phyloP scores from a whole-genome alignment of 495 filamentous ascomycete species.

The Recurvomyces mirabilis region DNA sequence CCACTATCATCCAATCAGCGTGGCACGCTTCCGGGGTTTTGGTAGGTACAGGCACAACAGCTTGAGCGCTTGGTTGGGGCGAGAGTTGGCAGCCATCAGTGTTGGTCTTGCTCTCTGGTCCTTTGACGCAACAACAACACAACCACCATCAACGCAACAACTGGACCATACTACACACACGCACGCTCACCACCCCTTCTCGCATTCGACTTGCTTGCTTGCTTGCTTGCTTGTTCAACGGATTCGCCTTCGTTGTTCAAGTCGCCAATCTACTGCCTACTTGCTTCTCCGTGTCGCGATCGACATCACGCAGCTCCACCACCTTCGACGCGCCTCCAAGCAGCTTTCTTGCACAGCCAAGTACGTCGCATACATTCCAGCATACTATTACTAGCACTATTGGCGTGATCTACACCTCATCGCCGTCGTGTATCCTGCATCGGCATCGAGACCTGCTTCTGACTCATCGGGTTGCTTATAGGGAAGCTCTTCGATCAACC shows the following conservation, averaged over 20 bases:
- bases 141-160: too few relatives aligned
- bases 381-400: not conserved
- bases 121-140: too few relatives aligned
- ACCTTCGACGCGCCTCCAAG: not conserved
- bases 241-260: not conserved
- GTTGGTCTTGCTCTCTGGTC: too few relatives aligned
- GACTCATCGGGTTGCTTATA: constrained; percentile 24
- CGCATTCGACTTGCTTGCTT: too few relatives aligned
- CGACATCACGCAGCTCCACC: not conserved
- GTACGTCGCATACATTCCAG: constrained; percentile 9
- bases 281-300: not conserved
- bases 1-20: too few relatives aligned
- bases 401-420: not conserved
- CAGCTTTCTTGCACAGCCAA: constrained; percentile 15
- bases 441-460: constrained; percentile 6
- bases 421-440: not conserved
- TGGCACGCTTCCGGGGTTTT: too few relatives aligned
- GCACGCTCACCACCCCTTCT: too few relatives aligned
- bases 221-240: too few relatives aligned
- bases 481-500: constrained; percentile 36
- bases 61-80: too few relatives aligned
- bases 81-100: too few relatives aligned
- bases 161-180: too few relatives aligned
- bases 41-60: too few relatives aligned
- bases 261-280: not conserved